Conservation (phyloP, 805 yeast genomes). For the Ogataea nakhonphanomensis region DNA sequence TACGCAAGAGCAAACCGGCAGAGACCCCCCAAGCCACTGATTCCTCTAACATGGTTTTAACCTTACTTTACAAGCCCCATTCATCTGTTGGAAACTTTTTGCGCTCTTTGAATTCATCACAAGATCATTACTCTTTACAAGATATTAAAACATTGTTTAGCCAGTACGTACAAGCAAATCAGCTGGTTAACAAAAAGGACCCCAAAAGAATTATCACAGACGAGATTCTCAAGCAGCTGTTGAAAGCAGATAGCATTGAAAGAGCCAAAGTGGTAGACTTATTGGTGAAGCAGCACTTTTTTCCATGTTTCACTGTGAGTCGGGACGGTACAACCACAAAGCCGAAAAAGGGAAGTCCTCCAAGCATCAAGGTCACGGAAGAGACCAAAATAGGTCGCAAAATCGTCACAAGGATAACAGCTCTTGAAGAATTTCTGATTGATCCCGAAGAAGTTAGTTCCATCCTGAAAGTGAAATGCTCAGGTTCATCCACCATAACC, state of each 20-base stretch:
- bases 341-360: conserved; percentile 62
- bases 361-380: conserved; percentile 61
- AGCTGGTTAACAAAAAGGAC: conserved; percentile 49
- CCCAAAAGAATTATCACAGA: conserved; percentile 57
- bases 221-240: conserved; percentile 31
- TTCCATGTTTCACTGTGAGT: conserved; percentile 48
- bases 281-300: conserved; percentile 39
- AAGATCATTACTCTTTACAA: conserved; percentile 44
- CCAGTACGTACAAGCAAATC: conserved; percentile 50
- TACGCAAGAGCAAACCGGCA: conserved; percentile 26
- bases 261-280: conserved; percentile 45
- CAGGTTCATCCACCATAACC: conserved; percentile 81
- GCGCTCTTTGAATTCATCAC: conserved; percentile 37
- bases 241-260: conserved; percentile 27
- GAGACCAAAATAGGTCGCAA: conserved; percentile 82
- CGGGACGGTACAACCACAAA: conserved; percentile 33
- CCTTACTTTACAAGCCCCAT: conserved; percentile 57
- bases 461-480: conserved; percentile 72
- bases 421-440: conserved; percentile 65
- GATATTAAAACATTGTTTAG: conserved; percentile 55
- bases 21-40: conserved; percentile 5
- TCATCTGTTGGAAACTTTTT: conserved; percentile 45
- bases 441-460: conserved; percentile 64
- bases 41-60: conserved; percentile 25
- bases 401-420: conserved; percentile 66